Base-by-base conservation (phyloP, 108 stramenopile genomes). In the Parietichytrium sp. region DNA sequence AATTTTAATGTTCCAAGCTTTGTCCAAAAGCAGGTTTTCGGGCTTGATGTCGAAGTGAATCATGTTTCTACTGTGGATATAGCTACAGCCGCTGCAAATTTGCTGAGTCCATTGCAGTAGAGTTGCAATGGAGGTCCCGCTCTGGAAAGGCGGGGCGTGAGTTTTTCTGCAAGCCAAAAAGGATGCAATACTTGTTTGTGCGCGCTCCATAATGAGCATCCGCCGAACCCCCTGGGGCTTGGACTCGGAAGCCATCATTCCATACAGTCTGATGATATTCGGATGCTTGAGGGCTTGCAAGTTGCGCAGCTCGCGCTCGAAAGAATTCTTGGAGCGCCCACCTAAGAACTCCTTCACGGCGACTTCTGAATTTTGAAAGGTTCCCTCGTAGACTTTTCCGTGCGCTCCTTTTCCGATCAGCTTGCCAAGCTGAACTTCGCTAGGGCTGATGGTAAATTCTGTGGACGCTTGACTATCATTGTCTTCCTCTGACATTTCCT, bases 41-140 rank as follows among this genome's bases (percentile, higher is more conserved):
- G 61, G 61, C 20, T 72, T 72, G 0, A 72, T 20, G 25, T 72
- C 61, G 25, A 72, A 72, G 42, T 72, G 61, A 25, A 72, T 72
- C 8, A 72, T 8, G 6, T 42, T 42, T 45, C 45, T 72, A 42
- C 61, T 27, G 61, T 72, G 61, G 1, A 72, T 33, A 20, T 45
- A 72, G 61, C 38, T 12, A 0, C 36, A 25, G 6, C 61, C 61
- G 42, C 61, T 72, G 10, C 38, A 33, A 10, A 72, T 33, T 42
- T 72, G 16, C 33, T 72, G 61, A 7, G 61, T n/a, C 61, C 61
- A 72, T 25, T 72, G 61, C 0, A 72, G 61, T 42, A 72, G 20
- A n/a, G n/a, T n/a, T 23, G 61, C 20, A 12, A 72, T 8, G 10
- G 61, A 33, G 38, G 20, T 72, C 33, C 38, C 38, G 0, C 38